These are phyloP conservation scores for Russula abietina DNA, from an alignment of 768 basidiomycete genomes.

Conservation along the genomic window DNA sequence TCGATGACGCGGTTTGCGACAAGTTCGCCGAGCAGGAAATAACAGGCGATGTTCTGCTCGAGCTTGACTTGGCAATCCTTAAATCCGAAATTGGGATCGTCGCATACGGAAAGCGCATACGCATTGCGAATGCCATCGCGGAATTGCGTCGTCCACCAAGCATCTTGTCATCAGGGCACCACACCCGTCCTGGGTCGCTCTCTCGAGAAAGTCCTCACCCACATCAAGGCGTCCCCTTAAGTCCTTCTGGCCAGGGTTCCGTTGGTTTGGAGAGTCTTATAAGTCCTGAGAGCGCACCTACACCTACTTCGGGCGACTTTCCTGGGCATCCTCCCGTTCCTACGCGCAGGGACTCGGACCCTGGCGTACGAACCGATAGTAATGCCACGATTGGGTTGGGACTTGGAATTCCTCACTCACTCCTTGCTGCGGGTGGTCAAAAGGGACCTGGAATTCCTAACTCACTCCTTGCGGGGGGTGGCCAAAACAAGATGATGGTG, in stretches of 20 bases:
- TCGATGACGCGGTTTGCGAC: conserved; percentile 73
- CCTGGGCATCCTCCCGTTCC: not conserved
- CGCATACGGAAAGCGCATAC: conserved; percentile 91
- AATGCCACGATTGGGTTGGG: conserved; percentile 30
- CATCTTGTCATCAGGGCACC: conserved; percentile 40
- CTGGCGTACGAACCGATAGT: conserved; percentile 19
- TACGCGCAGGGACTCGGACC: conserved; percentile 16
- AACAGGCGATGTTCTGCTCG: conserved; percentile 92
- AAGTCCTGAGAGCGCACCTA: conserved; percentile 34
- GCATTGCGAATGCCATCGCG: conserved; percentile 86
- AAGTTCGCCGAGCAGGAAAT: conserved; percentile 98
- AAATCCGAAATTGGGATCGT: conserved; percentile 90
- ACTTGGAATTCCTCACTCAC: conserved; percentile 27
- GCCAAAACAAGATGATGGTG: not conserved
- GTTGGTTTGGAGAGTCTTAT: conserved; percentile 26
- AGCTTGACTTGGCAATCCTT: conserved; percentile 85
- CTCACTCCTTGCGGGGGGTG: conserved; percentile 4
- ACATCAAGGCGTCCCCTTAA: conserved; percentile 21
- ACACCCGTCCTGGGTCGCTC: conserved; percentile 33
- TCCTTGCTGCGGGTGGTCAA: not conserved
- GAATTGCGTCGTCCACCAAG: conserved; percentile 77
- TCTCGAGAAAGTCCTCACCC: conserved; percentile 28
- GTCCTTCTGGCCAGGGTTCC: conserved; percentile 22
- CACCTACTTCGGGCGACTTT: conserved; percentile 26
- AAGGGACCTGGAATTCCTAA: conserved; percentile 29